Percentiles rank a stretch among this genome's conserved stretches.
phyloP scores from a whole-genome alignment of 2,329 filamentous ascomycete genomes.

The Emmonsiellopsis sp. region DNA sequence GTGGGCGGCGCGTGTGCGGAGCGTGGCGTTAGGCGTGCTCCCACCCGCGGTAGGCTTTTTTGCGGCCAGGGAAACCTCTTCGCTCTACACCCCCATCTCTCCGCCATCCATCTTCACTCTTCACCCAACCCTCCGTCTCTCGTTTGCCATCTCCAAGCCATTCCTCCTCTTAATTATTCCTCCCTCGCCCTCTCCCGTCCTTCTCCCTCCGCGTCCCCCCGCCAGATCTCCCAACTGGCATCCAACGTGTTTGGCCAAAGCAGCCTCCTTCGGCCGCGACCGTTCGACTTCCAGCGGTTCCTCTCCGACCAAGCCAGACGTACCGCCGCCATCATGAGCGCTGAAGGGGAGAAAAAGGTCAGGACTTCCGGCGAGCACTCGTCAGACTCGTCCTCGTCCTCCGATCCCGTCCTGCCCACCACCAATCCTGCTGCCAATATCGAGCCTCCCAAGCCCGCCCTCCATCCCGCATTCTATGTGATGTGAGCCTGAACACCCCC shows the following conservation, averaged over 20 bases:
- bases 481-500: constrained; percentile 32
- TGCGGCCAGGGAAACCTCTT: background rate
- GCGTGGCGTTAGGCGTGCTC: too few species aligned
- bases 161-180: constrained; percentile 10
- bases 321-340: constrained; percentile 47
- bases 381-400: constrained; percentile 12
- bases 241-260: constrained; percentile 34
- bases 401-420: constrained; percentile 57
- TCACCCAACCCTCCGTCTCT: background rate
- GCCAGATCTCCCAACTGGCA: constrained; percentile 25
- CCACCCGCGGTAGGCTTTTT: background rate
- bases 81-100: background rate
- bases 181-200: background rate
- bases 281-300: constrained; percentile 40
- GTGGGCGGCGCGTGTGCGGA: too few species aligned
- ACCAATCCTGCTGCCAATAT: constrained; percentile 71
- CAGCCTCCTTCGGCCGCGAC: constrained; percentile 32
- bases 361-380: constrained; percentile 66
- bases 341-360: constrained; percentile 63
- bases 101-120: background rate
- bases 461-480: constrained; percentile 84
- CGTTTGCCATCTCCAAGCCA: background rate
- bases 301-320: constrained; percentile 30
- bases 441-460: constrained; percentile 51
- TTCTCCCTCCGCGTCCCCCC: constrained; percentile 10